Conservation (phyloP, 176 grass and related monocot genomes). For the Lolium rigidum region DNA sequence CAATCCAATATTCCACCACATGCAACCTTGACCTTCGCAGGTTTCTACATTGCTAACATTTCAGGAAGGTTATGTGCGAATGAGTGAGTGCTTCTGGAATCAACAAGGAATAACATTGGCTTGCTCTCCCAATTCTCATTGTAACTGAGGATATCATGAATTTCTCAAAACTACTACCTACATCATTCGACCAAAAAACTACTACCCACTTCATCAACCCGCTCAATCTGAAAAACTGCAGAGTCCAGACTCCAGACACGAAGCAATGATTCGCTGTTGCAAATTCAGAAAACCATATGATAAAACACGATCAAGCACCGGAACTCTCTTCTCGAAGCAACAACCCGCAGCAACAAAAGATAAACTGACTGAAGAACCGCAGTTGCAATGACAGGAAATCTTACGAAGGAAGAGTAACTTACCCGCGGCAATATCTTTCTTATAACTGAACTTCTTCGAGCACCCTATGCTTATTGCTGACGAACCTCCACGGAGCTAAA, state of each 20-base stretch:
- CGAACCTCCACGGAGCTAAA: not conserved
- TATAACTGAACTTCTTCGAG: not conserved
- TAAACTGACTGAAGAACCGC: not conserved
- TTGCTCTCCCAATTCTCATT: no score
- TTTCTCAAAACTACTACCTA: no score
- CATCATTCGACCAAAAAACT: no score
- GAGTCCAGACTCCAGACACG: not conserved
- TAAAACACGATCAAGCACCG: not conserved
- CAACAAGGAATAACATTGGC: no score
- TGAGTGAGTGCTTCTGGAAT: no score
- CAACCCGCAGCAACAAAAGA: not conserved
- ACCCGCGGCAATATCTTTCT: not conserved
- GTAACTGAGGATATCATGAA: no score
- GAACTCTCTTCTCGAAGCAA: not conserved
- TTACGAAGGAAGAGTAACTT: not conserved
- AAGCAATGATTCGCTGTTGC: not conserved
- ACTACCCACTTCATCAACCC: no score
- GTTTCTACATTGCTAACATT: no score
- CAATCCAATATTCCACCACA: no score
- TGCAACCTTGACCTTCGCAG: no score
- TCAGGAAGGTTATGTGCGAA: no score
- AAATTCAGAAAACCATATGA: not conserved
- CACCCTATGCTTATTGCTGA: not conserved
- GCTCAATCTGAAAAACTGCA: no score
- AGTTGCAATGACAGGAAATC: not conserved